phyloP scores from a whole-genome alignment of 148 eudicot species.

The Chenopodium berlandieri region DNA sequence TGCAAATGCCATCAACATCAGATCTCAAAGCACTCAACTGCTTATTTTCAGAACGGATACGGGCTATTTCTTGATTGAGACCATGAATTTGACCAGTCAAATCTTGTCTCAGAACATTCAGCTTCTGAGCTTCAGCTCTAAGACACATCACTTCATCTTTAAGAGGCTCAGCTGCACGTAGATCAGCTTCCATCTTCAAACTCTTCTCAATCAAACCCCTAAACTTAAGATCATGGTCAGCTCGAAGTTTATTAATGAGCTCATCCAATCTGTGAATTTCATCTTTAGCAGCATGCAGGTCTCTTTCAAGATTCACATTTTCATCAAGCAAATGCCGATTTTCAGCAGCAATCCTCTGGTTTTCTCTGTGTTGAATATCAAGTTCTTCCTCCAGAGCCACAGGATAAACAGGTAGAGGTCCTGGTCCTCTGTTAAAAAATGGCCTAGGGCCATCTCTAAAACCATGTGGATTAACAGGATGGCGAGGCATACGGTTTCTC shows the following conservation, averaged over 20 bases:
- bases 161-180: conserved; percentile 60
- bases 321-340: conserved; percentile 68
- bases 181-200: conserved; percentile 74
- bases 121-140: conserved; percentile 63
- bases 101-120: conserved; percentile 52
- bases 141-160: conserved; percentile 63
- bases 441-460: conserved; percentile 58
- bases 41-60: conserved; percentile 59
- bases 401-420: conserved; percentile 61
- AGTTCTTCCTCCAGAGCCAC: conserved; percentile 76
- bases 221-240: conserved; percentile 52
- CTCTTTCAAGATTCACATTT: conserved; percentile 70
- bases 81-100: conserved; percentile 61
- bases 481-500: conserved; percentile 73
- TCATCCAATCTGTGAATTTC: conserved; percentile 69
- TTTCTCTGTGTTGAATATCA: conserved; percentile 68
- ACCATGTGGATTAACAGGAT: conserved; percentile 46
- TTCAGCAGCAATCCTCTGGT: conserved; percentile 59
- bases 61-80: conserved; percentile 55
- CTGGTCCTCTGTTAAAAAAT: conserved; percentile 49
- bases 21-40: conserved; percentile 54
- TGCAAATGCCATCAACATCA: conserved; percentile 66
- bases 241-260: conserved; percentile 53
- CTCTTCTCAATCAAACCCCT: conserved; percentile 64
- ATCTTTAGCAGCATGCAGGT: conserved; percentile 59